Conservation (phyloP, 495 filamentous ascomycete species). For the Penicillium cinerascens region DNA sequence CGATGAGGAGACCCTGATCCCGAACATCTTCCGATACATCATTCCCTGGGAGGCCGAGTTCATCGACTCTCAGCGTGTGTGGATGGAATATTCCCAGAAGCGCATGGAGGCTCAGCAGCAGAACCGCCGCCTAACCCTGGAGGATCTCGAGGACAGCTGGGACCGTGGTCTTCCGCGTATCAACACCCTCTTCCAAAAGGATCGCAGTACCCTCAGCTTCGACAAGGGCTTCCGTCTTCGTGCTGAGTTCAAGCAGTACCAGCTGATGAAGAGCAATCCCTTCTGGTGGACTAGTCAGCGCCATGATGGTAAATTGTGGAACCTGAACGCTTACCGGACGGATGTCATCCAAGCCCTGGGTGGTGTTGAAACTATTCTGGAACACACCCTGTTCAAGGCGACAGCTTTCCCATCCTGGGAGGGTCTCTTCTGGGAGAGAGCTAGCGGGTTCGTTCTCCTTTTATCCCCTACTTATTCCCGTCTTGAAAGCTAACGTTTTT, state of each 20-base stretch:
- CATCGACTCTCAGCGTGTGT: slow-evolving; percentile 96
- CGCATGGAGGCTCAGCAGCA: slow-evolving; percentile 95
- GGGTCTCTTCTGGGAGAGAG: slow-evolving; percentile 89
- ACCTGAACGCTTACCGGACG: slow-evolving; percentile 94
- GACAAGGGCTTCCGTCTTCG: slow-evolving; percentile 97
- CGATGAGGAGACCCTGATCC: slow-evolving; percentile 96
- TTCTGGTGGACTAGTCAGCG: slow-evolving; percentile 99
- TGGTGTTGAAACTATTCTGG: slow-evolving; percentile 99
- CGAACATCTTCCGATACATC: slow-evolving; percentile 99
- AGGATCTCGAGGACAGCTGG: slow-evolving; percentile 99
- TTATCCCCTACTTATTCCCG: not conserved
- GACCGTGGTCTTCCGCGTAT: slow-evolving; percentile 97
- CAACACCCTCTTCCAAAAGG: slow-evolving; percentile 99
- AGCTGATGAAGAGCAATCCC: slow-evolving; percentile 98
- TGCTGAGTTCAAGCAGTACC: slow-evolving; percentile 97
- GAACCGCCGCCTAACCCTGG: slow-evolving; percentile 89
- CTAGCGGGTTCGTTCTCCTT: not conserved
- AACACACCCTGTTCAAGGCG: slow-evolving; percentile 97
- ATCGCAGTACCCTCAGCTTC: slow-evolving; percentile 94
- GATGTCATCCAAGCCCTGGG: slow-evolving; percentile 98
- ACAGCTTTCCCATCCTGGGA: slow-evolving; percentile 99
- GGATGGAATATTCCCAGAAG: slow-evolving; percentile 99
- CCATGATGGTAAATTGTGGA: slow-evolving; percentile 98
- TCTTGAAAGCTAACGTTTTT: not conserved
- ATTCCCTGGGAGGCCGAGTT: slow-evolving; percentile 99